Evolutionary conservation across 2,329 filamentous ascomycete species (phyloP).

Genomic region (Trichoderma simmonsii): DNA sequence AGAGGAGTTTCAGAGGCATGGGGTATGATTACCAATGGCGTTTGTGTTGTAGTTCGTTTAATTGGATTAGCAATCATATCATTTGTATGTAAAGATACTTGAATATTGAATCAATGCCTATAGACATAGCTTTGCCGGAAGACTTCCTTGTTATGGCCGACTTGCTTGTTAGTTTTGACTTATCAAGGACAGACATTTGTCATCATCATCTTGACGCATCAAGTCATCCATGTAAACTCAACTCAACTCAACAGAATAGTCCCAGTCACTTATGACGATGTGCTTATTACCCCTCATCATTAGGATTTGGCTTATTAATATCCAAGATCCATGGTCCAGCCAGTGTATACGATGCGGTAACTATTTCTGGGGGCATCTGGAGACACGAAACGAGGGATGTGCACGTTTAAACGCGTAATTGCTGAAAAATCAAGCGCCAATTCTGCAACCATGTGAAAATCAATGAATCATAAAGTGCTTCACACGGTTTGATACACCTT

Average conservation of each 20-base stretch:
- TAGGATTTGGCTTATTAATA: neutral
- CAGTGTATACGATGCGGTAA: neutral
- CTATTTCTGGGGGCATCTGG: neutral
- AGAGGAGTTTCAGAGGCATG: too few relatives aligned
- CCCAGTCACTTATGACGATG: neutral
- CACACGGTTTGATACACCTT: neutral
- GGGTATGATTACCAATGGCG: neutral
- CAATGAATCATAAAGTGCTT: constrained; percentile 9
- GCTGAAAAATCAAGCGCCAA: neutral
- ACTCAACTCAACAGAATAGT: neutral
- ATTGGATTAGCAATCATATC: neutral
- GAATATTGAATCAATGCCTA: neutral
- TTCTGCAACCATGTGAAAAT: neutral
- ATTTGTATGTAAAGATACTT: neutral
- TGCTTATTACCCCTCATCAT: neutral
- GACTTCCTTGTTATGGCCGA: neutral
- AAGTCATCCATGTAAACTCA: neutral
- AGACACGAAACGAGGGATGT: neutral
- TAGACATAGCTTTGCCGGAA: neutral
- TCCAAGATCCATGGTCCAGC: neutral
- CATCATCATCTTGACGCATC: neutral
- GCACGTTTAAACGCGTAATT: neutral
- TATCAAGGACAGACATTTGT: neutral
- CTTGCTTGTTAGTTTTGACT: neutral
- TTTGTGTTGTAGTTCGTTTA: neutral